These are phyloP conservation scores for Penstemon eatonii DNA, from an alignment of 257 asterid species.

Conservation along the genomic window DNA sequence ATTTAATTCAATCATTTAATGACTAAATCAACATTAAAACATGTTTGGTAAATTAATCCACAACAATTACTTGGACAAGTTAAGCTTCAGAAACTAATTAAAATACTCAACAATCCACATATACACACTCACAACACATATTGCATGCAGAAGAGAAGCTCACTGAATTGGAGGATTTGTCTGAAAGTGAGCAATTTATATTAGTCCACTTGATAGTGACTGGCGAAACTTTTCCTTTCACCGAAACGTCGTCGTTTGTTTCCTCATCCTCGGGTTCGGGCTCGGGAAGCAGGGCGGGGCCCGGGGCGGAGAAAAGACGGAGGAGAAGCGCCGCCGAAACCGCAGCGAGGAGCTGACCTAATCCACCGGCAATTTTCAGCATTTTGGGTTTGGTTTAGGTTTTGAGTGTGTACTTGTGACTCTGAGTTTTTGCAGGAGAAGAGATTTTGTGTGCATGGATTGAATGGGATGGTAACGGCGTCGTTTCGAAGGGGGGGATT, in stretches of 20 bases:
- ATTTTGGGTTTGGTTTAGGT: conserved; percentile 23
- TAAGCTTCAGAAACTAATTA: background rate
- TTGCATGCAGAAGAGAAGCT: conserved; percentile 14
- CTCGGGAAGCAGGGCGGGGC: conserved; percentile 57
- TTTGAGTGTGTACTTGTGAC: background rate
- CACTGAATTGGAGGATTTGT: conserved; percentile 67
- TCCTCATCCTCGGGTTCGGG: conserved; percentile 38
- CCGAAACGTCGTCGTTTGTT: conserved; percentile 39
- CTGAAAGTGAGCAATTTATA: conserved; percentile 76
- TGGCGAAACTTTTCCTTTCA: conserved; percentile 59
- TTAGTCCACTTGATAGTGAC: conserved; percentile 73
- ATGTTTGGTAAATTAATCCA: too few species aligned
- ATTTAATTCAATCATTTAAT: too few species aligned
- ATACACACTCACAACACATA: background rate
- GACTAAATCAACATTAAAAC: too few species aligned
- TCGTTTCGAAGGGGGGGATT: too few species aligned
- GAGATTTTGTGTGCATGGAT: too few species aligned
- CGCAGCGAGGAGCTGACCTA: conserved; percentile 81
- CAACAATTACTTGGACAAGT: background rate
- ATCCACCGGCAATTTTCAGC: conserved; percentile 68
- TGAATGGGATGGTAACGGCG: too few species aligned
- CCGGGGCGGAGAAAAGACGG: conserved; percentile 72
- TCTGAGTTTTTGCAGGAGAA: too few species aligned
- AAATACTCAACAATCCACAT: background rate
- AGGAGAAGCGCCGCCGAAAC: conserved; percentile 81